Conservation (phyloP, 768 basidiomycete species). For the Leccinum disarticulatum region DNA sequence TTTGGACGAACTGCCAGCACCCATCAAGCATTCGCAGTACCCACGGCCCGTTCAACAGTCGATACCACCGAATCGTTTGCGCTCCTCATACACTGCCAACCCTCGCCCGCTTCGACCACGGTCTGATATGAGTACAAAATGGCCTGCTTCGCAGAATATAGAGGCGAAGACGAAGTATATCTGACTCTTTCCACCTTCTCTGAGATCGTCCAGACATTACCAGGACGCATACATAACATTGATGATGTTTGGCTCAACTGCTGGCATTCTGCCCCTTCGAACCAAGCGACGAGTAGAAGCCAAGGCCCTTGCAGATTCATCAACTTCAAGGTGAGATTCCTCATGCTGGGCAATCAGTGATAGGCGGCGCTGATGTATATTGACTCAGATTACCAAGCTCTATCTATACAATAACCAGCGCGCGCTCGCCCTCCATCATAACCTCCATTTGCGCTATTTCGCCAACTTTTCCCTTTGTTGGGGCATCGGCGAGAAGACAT, state of each 20-base stretch:
- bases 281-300: constrained; percentile 99
- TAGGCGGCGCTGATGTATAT: neutral
- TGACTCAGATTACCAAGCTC: constrained; percentile 74
- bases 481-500: constrained; percentile 96
- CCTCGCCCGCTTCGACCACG: constrained; percentile 71
- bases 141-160: constrained; percentile 93
- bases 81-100: constrained; percentile 16
- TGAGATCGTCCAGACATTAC: constrained; percentile 64
- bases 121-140: constrained; percentile 98
- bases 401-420: constrained; percentile 92
- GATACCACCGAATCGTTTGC: too few relatives aligned
- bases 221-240: constrained; percentile 89
- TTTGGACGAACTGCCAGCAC: too few relatives aligned
- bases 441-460: constrained; percentile 84
- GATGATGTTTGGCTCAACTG: constrained; percentile 87
- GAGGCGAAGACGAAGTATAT: constrained; percentile 86
- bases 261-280: constrained; percentile 74
- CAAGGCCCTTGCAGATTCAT: constrained; percentile 95
- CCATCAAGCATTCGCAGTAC: too few relatives aligned
- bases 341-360: neutral
- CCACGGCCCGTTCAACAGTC: too few relatives aligned
- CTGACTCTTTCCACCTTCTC: constrained; percentile 1
- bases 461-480: constrained; percentile 85
- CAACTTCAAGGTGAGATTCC: constrained; percentile 69
- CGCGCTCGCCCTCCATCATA: constrained; percentile 78